A percentile compares a stretch with the other conserved stretches of the same genome.
Conservation (phyloP, 2,329 filamentous ascomycete genomes). For the Sporothrix brunneoviolacea region DNA sequence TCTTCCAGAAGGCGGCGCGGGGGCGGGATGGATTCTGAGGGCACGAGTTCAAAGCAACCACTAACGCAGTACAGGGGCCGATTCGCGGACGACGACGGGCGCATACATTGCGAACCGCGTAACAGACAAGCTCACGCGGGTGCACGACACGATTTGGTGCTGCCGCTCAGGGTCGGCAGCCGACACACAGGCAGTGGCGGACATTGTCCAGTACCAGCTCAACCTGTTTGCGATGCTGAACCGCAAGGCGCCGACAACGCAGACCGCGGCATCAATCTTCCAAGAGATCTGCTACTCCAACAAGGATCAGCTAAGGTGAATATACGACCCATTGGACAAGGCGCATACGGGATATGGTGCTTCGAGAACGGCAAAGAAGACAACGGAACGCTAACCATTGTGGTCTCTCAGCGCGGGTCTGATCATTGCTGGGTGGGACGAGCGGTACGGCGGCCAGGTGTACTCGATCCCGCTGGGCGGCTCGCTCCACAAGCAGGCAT, state of each 20-base stretch:
- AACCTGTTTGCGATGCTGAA: slow-evolving; percentile 88
- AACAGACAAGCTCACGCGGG: slow-evolving; percentile 97
- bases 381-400: too few relatives aligned
- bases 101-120: slow-evolving; percentile 99
- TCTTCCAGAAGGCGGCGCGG: too few relatives aligned
- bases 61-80: slow-evolving; percentile 56
- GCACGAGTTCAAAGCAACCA: too few relatives aligned
- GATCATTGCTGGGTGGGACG: slow-evolving; percentile 98
- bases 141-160: slow-evolving; percentile 99
- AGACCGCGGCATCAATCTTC: slow-evolving; percentile 91
- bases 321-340: too few relatives aligned
- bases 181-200: slow-evolving; percentile 94
- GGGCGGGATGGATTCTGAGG: too few relatives aligned
- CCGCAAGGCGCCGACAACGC: slow-evolving; percentile 83
- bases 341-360: too few relatives aligned
- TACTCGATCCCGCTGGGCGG: slow-evolving; percentile 96
- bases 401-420: slow-evolving; percentile 95
- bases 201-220: slow-evolving; percentile 95
- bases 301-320: slow-evolving; percentile 85
- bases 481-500: slow-evolving; percentile 94
- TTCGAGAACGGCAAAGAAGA: too few relatives aligned
- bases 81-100: slow-evolving; percentile 94
- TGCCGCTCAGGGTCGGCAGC: slow-evolving; percentile 96
- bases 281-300: slow-evolving; percentile 98
- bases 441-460: slow-evolving; percentile 89